Conservation (phyloP, 164 flowering plant genomes). For the Stephania cephalantha region DNA sequence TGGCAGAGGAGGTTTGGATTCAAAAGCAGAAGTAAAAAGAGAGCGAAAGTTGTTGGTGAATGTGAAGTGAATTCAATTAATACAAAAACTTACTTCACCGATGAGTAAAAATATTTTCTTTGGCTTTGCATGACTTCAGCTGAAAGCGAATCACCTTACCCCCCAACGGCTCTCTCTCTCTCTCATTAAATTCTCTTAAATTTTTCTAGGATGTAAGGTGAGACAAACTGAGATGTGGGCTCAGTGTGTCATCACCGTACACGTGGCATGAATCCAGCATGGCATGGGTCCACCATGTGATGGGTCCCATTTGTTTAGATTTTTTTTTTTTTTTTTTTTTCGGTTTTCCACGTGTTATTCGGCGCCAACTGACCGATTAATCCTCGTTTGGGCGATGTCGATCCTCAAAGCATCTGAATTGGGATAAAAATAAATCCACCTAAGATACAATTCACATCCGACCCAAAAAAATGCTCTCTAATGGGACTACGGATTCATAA, state of each 20-base stretch:
- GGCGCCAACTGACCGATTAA: too few species aligned
- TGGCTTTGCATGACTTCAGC: neutral
- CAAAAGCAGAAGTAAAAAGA: neutral
- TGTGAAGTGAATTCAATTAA: neutral
- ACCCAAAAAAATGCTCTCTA: too few species aligned
- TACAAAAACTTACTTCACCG: neutral
- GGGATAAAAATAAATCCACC: too few species aligned
- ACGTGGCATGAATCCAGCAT: neutral
- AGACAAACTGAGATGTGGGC: neutral
- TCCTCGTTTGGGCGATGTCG: too few species aligned
- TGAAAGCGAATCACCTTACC: neutral
- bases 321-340: too few species aligned
- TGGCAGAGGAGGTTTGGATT: neutral
- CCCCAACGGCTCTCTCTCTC: neutral
- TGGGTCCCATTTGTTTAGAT: too few species aligned
- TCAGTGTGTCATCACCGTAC: neutral
- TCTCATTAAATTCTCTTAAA: neutral
- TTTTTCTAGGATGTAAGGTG: neutral
- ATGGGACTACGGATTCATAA: too few species aligned
- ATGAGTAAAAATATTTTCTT: neutral
- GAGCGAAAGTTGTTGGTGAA: neutral
- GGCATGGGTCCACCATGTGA: too few species aligned
- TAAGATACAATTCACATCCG: too few species aligned
- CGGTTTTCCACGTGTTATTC: too few species aligned
- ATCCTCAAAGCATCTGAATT: too few species aligned